Percentiles rank a stretch among this genome's conserved stretches.
phyloP scores from a whole-genome alignment of 768 basidiomycete genomes.

The Rhodosporidiobolus odoratus region DNA sequence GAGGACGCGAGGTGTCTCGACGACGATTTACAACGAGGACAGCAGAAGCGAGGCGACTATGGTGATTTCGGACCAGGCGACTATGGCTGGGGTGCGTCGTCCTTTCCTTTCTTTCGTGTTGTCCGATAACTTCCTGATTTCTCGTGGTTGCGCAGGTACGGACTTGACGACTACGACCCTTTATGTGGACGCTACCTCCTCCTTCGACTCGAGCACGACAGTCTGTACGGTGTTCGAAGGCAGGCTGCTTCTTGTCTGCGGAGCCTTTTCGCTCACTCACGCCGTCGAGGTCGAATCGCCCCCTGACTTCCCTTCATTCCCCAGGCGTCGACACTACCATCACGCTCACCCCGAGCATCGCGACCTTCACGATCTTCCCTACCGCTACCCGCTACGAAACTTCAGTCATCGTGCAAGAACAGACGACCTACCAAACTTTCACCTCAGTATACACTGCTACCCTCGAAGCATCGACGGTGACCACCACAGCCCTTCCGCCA shows the following conservation, averaged over 20 bases:
- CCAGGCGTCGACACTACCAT: conserved; percentile 4
- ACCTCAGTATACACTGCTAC: neutral
- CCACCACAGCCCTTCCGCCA: neutral
- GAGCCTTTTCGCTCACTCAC: too few species aligned
- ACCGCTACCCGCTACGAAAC: neutral
- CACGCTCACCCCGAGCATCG: conserved; percentile 1
- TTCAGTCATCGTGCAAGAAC: neutral
- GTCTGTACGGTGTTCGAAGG: conserved; percentile 20
- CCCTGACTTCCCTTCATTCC: neutral
- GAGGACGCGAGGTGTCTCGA: too few species aligned
- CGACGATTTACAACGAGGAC: too few species aligned
- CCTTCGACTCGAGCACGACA: neutral
- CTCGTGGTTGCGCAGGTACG: neutral
- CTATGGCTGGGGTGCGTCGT: conserved; percentile 13
- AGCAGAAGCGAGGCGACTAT: neutral
- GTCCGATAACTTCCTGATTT: neutral
- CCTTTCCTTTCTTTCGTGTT: too few species aligned
- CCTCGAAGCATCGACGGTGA: neutral
- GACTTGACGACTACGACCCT: conserved; percentile 2
- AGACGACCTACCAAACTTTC: neutral
- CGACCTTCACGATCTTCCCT: neutral
- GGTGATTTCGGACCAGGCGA: conserved; percentile 4
- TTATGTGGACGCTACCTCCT: neutral
- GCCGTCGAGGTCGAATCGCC: too few species aligned
- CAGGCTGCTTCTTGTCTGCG: rapidly evolving